phyloP scores from a whole-genome alignment of 768 basidiomycete genomes.

The Suillus discolor region DNA sequence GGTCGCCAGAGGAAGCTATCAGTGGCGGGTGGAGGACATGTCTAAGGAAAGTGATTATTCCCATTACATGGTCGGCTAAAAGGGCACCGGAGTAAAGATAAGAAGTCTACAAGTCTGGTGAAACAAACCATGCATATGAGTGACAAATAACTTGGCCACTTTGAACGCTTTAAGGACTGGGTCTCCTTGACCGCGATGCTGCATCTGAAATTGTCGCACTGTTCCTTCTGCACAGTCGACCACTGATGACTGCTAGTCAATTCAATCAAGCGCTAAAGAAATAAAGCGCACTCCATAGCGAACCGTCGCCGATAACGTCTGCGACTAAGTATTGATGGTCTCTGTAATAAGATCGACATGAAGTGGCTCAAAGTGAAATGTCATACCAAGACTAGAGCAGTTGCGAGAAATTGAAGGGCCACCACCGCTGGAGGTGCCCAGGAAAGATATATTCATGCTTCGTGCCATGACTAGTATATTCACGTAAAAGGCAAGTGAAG shows the following conservation, averaged over 20 bases:
- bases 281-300: constrained; percentile 64
- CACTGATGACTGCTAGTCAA: constrained; percentile 46
- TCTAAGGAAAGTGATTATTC: constrained; percentile 67
- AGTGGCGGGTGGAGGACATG: constrained; percentile 54
- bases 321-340: constrained; percentile 41
- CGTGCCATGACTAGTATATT: constrained; percentile 36
- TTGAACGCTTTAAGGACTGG: constrained; percentile 43
- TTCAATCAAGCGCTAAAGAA: background rate
- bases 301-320: constrained; percentile 53
- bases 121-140: constrained; percentile 77
- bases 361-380: background rate
- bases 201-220: constrained; percentile 62
- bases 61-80: constrained; percentile 75
- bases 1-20: constrained; percentile 17
- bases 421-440: constrained; percentile 78
- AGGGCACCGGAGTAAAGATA: background rate
- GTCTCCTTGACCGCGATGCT: constrained; percentile 41
- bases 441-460: constrained; percentile 63
- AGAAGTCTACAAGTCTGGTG: background rate
- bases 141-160: constrained; percentile 75
- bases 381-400: constrained; percentile 61
- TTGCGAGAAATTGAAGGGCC: constrained; percentile 75
- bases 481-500: constrained; percentile 23
- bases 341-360: constrained; percentile 11
- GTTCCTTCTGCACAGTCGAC: constrained; percentile 87